Base-by-base conservation (phyloP, 2,329 filamentous ascomycete genomes). In the Talaromyces sp. region DNA sequence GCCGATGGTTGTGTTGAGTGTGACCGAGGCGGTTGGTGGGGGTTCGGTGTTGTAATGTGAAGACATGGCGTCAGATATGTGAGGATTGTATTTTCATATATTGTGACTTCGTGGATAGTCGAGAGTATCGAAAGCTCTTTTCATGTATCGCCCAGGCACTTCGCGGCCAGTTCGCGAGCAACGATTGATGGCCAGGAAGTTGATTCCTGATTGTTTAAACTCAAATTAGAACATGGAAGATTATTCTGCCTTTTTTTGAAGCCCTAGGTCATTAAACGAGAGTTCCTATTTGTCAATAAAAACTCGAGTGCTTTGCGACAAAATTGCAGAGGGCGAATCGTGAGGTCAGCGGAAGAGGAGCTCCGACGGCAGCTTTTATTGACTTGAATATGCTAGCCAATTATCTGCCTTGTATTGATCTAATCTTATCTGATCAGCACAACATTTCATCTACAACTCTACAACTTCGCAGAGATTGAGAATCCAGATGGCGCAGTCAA, bases 31-130 rank as follows among this genome's bases (percentile, higher is more conserved):
- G 65, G 94, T 97, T 54, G 95, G 92, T 74, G 94, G 92, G 61
- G 95, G 94, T 79, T 97, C 94, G 73, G 96, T 91, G 72, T 96
- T 96, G 80, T 98, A 98, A 65, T 93, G 89, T 52, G 91, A 84
- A 65, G 92, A 94, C 94, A 98, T 58, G 50, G 62, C 57, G 62
- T 27, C 27, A 13, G 33, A 58, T 39, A 35, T 54, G 35, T 37
- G 31, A 13, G 6, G 2, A 7, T 37, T 37, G 6, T 37, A 2
- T 35, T 14, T n/a, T 13, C 14, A 10, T 52, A 22, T 14, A 14
- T 3, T 10, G 9, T 56, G 11, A 9, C 14, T 56, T 22, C 3
- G 52, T 7, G 31, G 19, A 37, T 14, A 39, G 33, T 19, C 31
- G 8, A 54, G n/a, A 56, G 3, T 9, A 22, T 10, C n/a, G 33